phyloP scores from a whole-genome alignment of 176 grass and related monocot genomes.

The Avena sativa region DNA sequence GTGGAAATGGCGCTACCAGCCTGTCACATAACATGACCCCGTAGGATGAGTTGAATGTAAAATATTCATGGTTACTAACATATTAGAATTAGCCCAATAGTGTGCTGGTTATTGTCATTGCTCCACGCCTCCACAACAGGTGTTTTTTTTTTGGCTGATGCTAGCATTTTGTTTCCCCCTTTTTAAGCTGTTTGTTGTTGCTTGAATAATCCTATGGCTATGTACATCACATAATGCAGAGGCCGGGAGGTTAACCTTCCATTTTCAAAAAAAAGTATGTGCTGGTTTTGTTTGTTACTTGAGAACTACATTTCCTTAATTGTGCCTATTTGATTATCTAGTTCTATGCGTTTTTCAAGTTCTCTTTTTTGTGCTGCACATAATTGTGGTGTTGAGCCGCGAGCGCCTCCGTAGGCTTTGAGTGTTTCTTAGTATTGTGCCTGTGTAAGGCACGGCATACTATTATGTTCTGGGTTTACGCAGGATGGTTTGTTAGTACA shows the following conservation, averaged over 20 bases:
- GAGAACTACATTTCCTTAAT: slow-evolving; percentile 26
- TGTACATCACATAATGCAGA: too few relatives aligned
- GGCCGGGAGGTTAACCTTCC: background rate
- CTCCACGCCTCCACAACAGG: background rate
- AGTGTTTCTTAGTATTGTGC: slow-evolving; percentile 8
- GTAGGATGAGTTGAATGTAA: background rate
- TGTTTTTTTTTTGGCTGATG: background rate
- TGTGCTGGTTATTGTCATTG: background rate
- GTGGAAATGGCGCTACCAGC: background rate
- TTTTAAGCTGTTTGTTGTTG: background rate
- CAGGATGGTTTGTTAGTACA: slow-evolving; percentile 1
- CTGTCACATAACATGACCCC: background rate
- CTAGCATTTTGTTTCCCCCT: background rate
- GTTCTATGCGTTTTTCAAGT: background rate
- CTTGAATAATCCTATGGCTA: background rate
- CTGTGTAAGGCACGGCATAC: slow-evolving; percentile 21
- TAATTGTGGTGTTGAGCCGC: background rate
- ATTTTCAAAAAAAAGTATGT: background rate
- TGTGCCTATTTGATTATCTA: background rate
- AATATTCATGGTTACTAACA: background rate
- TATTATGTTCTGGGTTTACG: slow-evolving; percentile 20
- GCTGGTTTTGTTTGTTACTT: background rate
- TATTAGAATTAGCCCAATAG: slow-evolving; percentile 2
- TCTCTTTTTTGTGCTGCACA: background rate
- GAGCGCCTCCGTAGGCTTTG: background rate